A percentile compares a stretch with the other conserved stretches of the same genome.
phyloP scores from a whole-genome alignment of 768 basidiomycete genomes.

The Pleurotus tuoliensis region DNA sequence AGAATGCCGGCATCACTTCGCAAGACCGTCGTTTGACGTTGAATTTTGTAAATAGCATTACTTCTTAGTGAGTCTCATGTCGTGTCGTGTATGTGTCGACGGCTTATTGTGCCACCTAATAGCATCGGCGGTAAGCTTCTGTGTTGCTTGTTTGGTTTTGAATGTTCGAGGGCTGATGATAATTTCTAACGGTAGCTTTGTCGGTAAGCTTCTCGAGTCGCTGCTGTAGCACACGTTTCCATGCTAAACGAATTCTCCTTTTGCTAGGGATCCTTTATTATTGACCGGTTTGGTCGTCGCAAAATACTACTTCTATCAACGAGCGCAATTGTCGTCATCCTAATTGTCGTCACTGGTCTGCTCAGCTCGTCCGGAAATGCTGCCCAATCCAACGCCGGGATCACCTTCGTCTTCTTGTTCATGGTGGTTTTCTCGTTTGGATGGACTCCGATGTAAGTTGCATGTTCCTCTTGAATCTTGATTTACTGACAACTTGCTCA shows the following conservation, averaged over 20 bases:
- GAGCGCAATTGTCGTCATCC: conserved; percentile 29
- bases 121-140: conserved; percentile 32
- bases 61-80: conserved; percentile 34
- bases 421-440: conserved; percentile 53
- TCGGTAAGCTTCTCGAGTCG: conserved; percentile 18
- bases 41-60: conserved; percentile 50
- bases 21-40: conserved; percentile 38
- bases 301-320: conserved; percentile 40
- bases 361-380: conserved; percentile 31
- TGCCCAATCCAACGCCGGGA: conserved; percentile 44
- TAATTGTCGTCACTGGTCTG: conserved; percentile 45
- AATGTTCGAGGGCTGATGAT: background rate
- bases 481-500: conserved; percentile 13
- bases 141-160: background rate
- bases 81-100: no score
- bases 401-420: conserved; percentile 47
- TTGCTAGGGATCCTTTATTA: conserved; percentile 37
- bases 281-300: conserved; percentile 47
- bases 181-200: conserved; percentile 18
- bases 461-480: background rate
- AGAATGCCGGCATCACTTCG: conserved; percentile 43
- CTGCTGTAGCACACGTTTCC: background rate
- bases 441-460: conserved; percentile 48
- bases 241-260: background rate
- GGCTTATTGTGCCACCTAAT: background rate